A percentile compares a stretch with the other conserved stretches of the same genome.
Conservation (phyloP, 2,329 filamentous ascomycete genomes). For the Neocatenulostroma microsporum region DNA sequence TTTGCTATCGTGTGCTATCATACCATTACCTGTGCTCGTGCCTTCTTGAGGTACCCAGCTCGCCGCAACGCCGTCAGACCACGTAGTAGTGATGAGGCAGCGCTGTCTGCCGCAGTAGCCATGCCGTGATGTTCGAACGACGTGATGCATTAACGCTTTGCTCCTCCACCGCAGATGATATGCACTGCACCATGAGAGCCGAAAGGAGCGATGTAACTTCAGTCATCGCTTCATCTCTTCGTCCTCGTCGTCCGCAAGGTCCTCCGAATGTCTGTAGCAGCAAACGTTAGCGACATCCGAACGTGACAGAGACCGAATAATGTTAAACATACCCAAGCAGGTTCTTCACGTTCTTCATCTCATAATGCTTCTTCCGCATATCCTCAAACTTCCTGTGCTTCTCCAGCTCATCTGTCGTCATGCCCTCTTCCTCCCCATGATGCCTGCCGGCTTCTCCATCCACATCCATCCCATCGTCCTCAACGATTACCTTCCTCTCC, state of each 20-base stretch:
- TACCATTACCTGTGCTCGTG: no score
- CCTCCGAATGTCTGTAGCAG: conserved; percentile 10
- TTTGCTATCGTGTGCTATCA: no score
- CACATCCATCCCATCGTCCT: conserved; percentile 37
- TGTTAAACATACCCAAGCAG: conserved; percentile 59
- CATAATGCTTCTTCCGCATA: conserved; percentile 92
- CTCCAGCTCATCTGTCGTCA: conserved; percentile 64
- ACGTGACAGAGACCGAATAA: neutral
- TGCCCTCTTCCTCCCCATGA: conserved; percentile 53
- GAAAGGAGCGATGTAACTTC: neutral
- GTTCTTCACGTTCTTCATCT: conserved; percentile 92
- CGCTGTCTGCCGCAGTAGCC: no score
- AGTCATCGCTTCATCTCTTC: conserved; percentile 1
- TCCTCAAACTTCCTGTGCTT: conserved; percentile 90
- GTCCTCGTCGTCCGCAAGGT: conserved; percentile 4
- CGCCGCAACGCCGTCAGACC: neutral
- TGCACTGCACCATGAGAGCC: no score
- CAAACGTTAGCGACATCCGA: neutral
- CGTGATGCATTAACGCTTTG: neutral
- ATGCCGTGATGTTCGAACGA: no score
- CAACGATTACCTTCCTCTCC: conserved; percentile 77
- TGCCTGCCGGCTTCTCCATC: conserved; percentile 43
- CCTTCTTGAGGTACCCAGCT: no score
- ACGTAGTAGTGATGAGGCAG: no score
- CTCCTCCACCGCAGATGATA: no score